Evolutionary conservation across 1,284 basidiomycete species (phyloP).

Genomic region (Apiotrichum gracile): DNA sequence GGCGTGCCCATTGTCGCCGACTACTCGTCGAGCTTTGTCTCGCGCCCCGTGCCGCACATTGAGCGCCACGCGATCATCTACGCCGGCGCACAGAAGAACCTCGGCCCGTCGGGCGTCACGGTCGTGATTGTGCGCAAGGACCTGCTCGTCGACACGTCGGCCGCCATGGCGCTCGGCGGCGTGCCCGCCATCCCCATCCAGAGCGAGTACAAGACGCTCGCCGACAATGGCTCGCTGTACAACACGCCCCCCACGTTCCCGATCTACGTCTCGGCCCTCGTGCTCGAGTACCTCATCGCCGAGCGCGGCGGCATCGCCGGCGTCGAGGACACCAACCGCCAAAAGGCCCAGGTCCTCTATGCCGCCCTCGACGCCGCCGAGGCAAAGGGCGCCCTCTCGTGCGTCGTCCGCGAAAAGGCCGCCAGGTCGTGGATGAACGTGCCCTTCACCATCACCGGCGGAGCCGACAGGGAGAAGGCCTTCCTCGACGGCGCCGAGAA

Average conservation of each 20-base stretch:
- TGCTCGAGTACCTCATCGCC: constrained; percentile 64
- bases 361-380: constrained; percentile 64
- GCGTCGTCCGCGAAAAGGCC: constrained; percentile 61
- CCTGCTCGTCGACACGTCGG: constrained; percentile 79
- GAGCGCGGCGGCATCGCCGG: constrained; percentile 65
- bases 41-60: constrained; percentile 81
- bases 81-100: constrained; percentile 98
- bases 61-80: constrained; percentile 88
- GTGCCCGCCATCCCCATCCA: constrained; percentile 54
- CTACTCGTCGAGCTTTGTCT: constrained; percentile 96
- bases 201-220: constrained; percentile 79
- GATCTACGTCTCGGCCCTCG: constrained; percentile 85
- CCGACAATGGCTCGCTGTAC: constrained; percentile 75
- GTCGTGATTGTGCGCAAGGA: constrained; percentile 89
- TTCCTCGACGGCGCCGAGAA: constrained; percentile 75
- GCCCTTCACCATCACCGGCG: constrained; percentile 69
- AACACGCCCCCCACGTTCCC: constrained; percentile 93
- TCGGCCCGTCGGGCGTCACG: constrained; percentile 90
- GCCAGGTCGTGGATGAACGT: constrained; percentile 90
- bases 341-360: constrained; percentile 73
- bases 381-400: constrained; percentile 59
- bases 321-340: constrained; percentile 61
- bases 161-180: constrained; percentile 67
- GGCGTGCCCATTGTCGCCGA: constrained; percentile 84
- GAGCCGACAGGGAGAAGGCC: constrained; percentile 57